Evolutionary conservation across 306 rosid genomes (phyloP).

Genomic region (Parietaria judaica): DNA sequence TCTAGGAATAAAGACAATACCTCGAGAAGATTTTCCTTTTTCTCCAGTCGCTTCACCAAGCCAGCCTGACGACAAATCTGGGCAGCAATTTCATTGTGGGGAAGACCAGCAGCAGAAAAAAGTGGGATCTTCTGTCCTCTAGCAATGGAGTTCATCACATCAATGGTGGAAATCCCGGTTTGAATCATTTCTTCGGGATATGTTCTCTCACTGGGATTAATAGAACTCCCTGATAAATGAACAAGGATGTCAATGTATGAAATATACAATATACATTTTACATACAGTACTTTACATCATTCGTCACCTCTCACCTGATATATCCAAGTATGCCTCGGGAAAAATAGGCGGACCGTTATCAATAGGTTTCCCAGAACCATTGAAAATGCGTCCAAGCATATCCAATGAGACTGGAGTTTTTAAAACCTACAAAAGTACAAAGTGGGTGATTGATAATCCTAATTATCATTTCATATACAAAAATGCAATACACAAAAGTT

Average conservation of each 20-base stretch:
- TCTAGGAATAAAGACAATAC: slow-evolving; percentile 24
- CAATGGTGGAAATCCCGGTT: slow-evolving; percentile 97
- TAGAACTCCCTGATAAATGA: slow-evolving; percentile 69
- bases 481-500: neutral
- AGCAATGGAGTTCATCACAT: slow-evolving; percentile 99
- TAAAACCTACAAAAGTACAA: slow-evolving; percentile 55
- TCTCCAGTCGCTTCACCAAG: slow-evolving; percentile 92
- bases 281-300: neutral
- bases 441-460: neutral
- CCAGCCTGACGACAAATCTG: slow-evolving; percentile 99
- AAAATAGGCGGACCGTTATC: slow-evolving; percentile 97
- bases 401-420: slow-evolving; percentile 97
- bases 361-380: slow-evolving; percentile 99
- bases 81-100: slow-evolving; percentile 98
- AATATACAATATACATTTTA: neutral
- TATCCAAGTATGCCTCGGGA: slow-evolving; percentile 98
- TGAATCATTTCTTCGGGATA: slow-evolving; percentile 99
- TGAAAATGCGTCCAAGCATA: slow-evolving; percentile 98
- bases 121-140: slow-evolving; percentile 99
- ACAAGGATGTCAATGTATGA: slow-evolving; percentile 1
- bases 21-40: slow-evolving; percentile 84
- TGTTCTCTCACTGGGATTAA: slow-evolving; percentile 99
- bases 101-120: slow-evolving; percentile 99
- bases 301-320: slow-evolving; percentile 56
- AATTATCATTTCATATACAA: neutral